Evolutionary conservation across 2,329 filamentous ascomycete species (phyloP).

Genomic region (Alternaria rosae): DNA sequence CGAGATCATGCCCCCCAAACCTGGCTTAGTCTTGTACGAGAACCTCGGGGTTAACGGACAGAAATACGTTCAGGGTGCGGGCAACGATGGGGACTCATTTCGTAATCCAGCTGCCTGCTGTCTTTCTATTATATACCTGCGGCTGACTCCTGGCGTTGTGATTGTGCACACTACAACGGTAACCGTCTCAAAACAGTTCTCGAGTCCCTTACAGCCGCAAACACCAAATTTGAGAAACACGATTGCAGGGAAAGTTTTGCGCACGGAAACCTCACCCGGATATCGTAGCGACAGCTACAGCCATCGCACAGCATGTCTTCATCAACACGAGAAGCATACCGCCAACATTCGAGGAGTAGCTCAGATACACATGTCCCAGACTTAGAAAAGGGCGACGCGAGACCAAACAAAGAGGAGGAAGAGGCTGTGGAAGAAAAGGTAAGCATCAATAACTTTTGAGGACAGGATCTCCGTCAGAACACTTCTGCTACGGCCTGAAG

Average conservation of each 20-base stretch:
- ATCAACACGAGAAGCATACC: constrained; percentile 21
- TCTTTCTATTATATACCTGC: not conserved
- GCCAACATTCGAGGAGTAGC: constrained; percentile 30
- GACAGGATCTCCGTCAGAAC: not conserved
- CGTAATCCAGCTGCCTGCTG: not conserved
- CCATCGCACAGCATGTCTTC: constrained; percentile 21
- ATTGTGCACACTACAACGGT: not conserved
- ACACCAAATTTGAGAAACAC: not conserved
- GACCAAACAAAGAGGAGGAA: constrained; percentile 15
- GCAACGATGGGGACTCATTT: not conserved
- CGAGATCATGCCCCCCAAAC: constrained; percentile 14
- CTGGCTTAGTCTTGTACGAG: not conserved
- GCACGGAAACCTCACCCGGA: not conserved
- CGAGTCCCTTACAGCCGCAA: not conserved
- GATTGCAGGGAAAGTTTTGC: not conserved
- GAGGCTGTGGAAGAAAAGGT: constrained; percentile 10
- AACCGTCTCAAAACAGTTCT: not conserved
- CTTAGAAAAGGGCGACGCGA: constrained; percentile 25
- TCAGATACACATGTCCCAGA: constrained; percentile 28
- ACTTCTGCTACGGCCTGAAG: not conserved
- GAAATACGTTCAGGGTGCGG: not conserved
- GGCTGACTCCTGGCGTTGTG: not conserved
- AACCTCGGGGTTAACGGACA: constrained; percentile 17
- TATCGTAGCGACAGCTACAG: not conserved
- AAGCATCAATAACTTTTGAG: not conserved